Evolutionary conservation across 495 filamentous ascomycete species (phyloP).

Genomic region (Lentithecium fluviatile): DNA sequence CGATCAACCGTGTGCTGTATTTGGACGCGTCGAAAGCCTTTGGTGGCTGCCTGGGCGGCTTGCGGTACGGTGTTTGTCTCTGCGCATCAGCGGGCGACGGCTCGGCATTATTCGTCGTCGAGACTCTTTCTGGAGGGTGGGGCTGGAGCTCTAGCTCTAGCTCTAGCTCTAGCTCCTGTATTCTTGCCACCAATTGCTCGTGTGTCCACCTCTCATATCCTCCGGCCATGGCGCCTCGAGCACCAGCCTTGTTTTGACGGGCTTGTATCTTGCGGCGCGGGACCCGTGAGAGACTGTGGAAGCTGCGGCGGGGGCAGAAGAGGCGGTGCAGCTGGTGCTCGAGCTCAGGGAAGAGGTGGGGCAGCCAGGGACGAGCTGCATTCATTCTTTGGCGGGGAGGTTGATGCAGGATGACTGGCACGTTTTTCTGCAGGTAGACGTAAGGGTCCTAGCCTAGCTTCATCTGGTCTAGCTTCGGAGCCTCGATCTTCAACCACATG

Average conservation of each 20-base stretch:
- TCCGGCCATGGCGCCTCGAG: not conserved
- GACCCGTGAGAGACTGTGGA: conserved; percentile 27
- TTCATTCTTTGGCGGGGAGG: conserved; percentile 13
- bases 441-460: not conserved
- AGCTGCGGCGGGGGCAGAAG: conserved; percentile 12
- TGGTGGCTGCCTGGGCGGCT: conserved; percentile 27
- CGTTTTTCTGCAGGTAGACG: not conserved
- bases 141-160: conserved; percentile 21
- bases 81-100: not conserved
- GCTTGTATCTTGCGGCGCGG: not conserved
- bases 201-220: conserved; percentile 24
- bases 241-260: not conserved
- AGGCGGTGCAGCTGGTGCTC: not conserved
- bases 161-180: conserved; percentile 22
- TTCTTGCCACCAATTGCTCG: conserved; percentile 21
- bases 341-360: conserved; percentile 14
- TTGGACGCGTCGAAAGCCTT: conserved; percentile 68
- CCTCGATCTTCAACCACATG: too few relatives aligned
- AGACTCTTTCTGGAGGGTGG: not conserved
- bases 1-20: conserved; percentile 80
- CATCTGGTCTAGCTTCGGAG: not conserved
- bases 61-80: conserved; percentile 8
- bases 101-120: not conserved
- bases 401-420: not conserved
- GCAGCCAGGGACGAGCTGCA: not conserved